Percentiles rank a stretch among this genome's conserved stretches.
Conservation (phyloP, 305 asterid genomes). For the Fraxinus nigra region DNA sequence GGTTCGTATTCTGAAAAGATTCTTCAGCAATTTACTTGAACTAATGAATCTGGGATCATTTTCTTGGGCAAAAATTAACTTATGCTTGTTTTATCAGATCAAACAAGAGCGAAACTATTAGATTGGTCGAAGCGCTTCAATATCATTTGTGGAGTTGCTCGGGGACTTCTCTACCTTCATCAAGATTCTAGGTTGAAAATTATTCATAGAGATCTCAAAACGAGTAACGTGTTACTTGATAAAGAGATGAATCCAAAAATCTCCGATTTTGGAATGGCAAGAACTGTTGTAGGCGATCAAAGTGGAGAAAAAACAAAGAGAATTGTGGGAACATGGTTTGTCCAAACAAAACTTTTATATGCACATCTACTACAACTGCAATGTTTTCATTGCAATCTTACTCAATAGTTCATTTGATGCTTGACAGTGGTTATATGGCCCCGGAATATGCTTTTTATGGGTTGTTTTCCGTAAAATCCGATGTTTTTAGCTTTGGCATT, state of each 20-base stretch:
- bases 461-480: slow-evolving; percentile 44
- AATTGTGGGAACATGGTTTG: slow-evolving; percentile 47
- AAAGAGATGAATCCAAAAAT: slow-evolving; percentile 42
- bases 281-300: slow-evolving; percentile 42
- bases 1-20: slow-evolving; percentile 9
- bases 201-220: slow-evolving; percentile 50
- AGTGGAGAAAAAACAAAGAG: slow-evolving; percentile 29
- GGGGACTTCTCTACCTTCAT: slow-evolving; percentile 53
- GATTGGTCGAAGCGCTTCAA: slow-evolving; percentile 45
- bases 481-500: slow-evolving; percentile 47
- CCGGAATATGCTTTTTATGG: slow-evolving; percentile 54
- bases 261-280: slow-evolving; percentile 53
- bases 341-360: not conserved
- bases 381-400: slow-evolving; percentile 1
- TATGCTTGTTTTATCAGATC: slow-evolving; percentile 27
- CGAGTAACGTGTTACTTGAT: slow-evolving; percentile 50
- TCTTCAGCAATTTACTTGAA: not conserved
- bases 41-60: not conserved
- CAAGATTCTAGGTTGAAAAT: slow-evolving; percentile 51
- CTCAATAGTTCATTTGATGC: not conserved
- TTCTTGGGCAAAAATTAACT: not conserved
- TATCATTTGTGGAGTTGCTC: slow-evolving; percentile 42
- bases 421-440: slow-evolving; percentile 56
- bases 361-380: not conserved
- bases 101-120: slow-evolving; percentile 22